Evolutionary conservation across 345 rosid genomes (phyloP).

Genomic region (Boechera stricta): DNA sequence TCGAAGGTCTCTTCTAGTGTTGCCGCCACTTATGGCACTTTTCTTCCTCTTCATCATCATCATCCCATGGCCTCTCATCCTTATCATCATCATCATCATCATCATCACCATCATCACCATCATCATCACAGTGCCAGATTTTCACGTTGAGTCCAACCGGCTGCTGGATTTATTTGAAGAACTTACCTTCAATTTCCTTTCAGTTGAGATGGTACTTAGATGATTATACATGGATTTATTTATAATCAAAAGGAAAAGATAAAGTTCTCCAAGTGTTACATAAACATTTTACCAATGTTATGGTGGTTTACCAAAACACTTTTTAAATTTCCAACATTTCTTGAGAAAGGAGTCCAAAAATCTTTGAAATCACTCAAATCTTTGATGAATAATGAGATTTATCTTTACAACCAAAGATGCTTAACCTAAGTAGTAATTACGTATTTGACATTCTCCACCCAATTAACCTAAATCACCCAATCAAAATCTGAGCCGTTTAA

Average conservation of each 20-base stretch:
- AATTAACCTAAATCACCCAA: conserved; percentile 39
- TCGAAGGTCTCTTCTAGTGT: background rate
- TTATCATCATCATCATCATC: too few relatives aligned
- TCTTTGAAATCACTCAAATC: background rate
- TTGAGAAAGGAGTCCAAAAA: background rate
- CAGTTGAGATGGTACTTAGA: background rate
- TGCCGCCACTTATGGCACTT: background rate
- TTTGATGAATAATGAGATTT: background rate
- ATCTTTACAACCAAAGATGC: conserved; percentile 34
- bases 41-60: background rate
- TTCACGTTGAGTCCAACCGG: background rate
- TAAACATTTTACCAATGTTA: too few relatives aligned
- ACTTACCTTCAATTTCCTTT: background rate
- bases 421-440: conserved; percentile 41
- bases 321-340: too few relatives aligned
- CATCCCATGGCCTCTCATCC: background rate
- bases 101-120: background rate
- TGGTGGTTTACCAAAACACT: too few relatives aligned
- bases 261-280: too few relatives aligned
- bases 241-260: too few relatives aligned
- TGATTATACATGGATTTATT: background rate
- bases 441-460: conserved; percentile 3
- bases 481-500: conserved; percentile 14
- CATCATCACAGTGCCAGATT: background rate
- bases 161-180: background rate